These are phyloP conservation scores for Arthroderma uncinatum DNA, from an alignment of 2,329 filamentous ascomycete genomes.

Conservation along the genomic window DNA sequence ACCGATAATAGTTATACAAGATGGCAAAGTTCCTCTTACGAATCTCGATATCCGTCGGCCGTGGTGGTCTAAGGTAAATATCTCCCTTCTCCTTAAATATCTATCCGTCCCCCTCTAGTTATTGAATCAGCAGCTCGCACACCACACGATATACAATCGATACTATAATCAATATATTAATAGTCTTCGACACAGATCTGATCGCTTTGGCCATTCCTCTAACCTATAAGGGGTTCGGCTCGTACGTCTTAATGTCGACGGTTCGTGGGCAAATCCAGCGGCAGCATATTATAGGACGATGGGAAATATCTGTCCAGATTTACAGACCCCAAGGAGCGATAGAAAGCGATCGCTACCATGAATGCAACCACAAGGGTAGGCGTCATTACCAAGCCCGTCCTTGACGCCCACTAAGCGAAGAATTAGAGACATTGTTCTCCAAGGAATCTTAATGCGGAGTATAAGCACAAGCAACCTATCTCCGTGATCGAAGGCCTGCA, in stretches of 20 bases:
- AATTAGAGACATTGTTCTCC: too few relatives aligned
- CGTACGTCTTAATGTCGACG: background rate
- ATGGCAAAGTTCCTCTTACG: constrained; percentile 9
- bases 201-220: constrained; percentile 7
- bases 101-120: background rate
- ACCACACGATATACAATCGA: constrained; percentile 9
- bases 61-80: constrained; percentile 9
- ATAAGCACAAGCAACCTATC: too few relatives aligned
- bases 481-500: too few relatives aligned
- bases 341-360: too few relatives aligned
- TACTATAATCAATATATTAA: constrained; percentile 6
- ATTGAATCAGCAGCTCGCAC: constrained; percentile 10
- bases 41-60: constrained; percentile 10
- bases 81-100: background rate
- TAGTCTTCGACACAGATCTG: constrained; percentile 10
- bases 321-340: too few relatives aligned
- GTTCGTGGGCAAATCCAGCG: constrained; percentile 4
- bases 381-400: too few relatives aligned
- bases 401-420: too few relatives aligned
- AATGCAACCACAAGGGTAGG: too few relatives aligned
- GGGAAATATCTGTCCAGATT: too few relatives aligned
- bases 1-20: constrained; percentile 9
- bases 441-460: too few relatives aligned
- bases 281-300: background rate
- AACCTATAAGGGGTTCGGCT: constrained; percentile 5